Evolutionary conservation across 768 basidiomycete species (phyloP), one percentile per base, ranked within the genome.

Genomic region (Suillus weaverae): DNA sequence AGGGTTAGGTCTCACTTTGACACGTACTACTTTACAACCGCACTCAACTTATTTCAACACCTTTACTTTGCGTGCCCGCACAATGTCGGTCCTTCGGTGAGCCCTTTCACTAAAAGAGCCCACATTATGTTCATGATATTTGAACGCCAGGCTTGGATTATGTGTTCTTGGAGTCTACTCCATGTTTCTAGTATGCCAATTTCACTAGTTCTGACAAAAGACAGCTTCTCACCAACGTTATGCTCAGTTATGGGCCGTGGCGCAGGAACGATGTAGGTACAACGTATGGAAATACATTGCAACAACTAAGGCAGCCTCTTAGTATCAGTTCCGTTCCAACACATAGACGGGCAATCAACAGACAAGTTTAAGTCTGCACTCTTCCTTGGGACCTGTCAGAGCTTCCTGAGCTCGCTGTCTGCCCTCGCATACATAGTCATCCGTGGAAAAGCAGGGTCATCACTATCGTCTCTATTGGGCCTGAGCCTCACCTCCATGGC

Each of bases 101-200:
- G 68, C 51, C 22, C 8, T 61, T 51, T 65, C 10, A 30, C 41
- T 41, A 16, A 1, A 35, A 30, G 8, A 26, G 1, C 4, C 44
- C 41, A 2, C n/a, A 39, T 5, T 6, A 11, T 62, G 20, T 35
- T 62, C 11, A 36, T 60, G 64, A 50, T 66, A 36, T 54, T 26
- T 4, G 8, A 50, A 26, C 3, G 38, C 2, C 62, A 91, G 90
- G 70, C 84, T 98, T 55, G 83, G 81, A 33, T 69, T 90, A 67
- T 99, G 96, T 75, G 84, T 94, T 14, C 78, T 83, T 10, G 96
- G 96, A 62, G 95, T 99, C 53, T 99, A 99, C 73, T 86, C 90
- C 30, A 95, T 95, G 84, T 98, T 97, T 75, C 81, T 98, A 69
- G 91, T 91, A 70, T 77, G 89, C 74, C 62, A 61, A 36, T 59